Base-by-base conservation (phyloP, 108 stramenopile species). In the Discostella stelligeroides region DNA sequence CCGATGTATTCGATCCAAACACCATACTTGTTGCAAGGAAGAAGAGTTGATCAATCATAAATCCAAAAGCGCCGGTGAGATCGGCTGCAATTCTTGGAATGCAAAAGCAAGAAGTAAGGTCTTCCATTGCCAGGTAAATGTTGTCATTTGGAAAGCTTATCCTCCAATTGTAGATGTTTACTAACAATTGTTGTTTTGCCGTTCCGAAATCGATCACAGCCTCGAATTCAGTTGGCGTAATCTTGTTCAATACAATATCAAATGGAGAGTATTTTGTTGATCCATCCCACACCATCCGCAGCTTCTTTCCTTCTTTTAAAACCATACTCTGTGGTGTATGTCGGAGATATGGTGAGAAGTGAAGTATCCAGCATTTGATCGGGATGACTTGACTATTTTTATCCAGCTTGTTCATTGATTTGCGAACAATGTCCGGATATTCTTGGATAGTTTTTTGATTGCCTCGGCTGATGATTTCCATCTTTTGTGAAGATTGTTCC, bases 391-490 rank as follows among this genome's bases (percentile, higher is more conserved):
- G 66, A 24, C 66, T 67, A 23, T 67, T 14, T n/a, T n/a, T 42
- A 4, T 67, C 66, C 42, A 56, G 54, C 27, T 67, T 67, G 40
- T 56, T 56, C 66, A 67, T 67, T 21, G 66, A 42, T 39, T 56
- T 54, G 0, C 0, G 10, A 18, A 56, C 66, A 12, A 34, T 24
- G 8, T 55, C 66, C 2, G 39, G 38, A 51, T 67, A 39, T 1
- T 54, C n/a, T n/a, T n/a, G n/a, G n/a, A n/a, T n/a, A n/a, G n/a
- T n/a, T n/a, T n/a, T n/a, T n/a, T n/a, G n/a, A 2, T 21, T 27
- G 15, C 66, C 66, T 40, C 34, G 18, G 24, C 24, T 12, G 4
- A 67, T 20, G 12, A 56, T 23, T 2, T 13, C 0, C 4, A 42
- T 24, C 30, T 67, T 67, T 13, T 56, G 18, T 1, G 30, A 2